Evolutionary conservation across 306 rosid species (phyloP), one percentile per base, ranked within the genome.

Genomic region (Erythrophleum fordii): DNA sequence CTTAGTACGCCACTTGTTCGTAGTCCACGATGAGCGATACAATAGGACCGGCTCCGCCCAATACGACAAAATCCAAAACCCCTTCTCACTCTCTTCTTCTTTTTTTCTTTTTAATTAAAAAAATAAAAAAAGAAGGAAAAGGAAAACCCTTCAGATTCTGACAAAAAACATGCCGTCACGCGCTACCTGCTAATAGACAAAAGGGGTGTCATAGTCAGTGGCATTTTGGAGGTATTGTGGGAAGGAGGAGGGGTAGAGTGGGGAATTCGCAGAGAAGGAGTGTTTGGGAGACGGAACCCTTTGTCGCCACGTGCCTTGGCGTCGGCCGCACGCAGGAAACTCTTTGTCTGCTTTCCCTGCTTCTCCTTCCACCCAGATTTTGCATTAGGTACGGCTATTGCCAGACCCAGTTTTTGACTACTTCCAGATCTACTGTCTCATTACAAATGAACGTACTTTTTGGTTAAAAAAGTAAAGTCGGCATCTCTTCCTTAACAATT

Each of bases 251-350:
- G 20, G 61, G 5, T 10, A 17, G 66, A n/a, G 39, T 34, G 51
- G 61, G 35, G 69, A 16, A 82, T 84, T 82, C 55, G 82, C 11
- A 10, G 13, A 8, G 8, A 42, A 8, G 12, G 12, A 42, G 46
- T 0, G 46, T 42, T 10, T 1, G 46, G 44, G 39, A 80, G 87
- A 88, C 77, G 87, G 84, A 91, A 86, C 87, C 88, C 88, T 83
- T 92, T 90, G 95, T 90, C 91, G 91, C 87, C 92, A 90, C 93
- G 88, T 94, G 94, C 87, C 86, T 77, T 89, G 91, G 93, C 92
- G 91, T 93, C 77, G 88, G 87, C 86, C 86, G 88, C 91, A 94
- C 89, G 94, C 94, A 55, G 85, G 73, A 85, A 86, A 86, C 16
- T 11, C 49, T 11, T 45, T 45, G 49, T 11, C 49, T 11, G 16